A percentile compares a stretch with the other conserved stretches of the same genome.
phyloP scores from a whole-genome alignment of 2,329 filamentous ascomycete genomes.

The Xylogone sp. region DNA sequence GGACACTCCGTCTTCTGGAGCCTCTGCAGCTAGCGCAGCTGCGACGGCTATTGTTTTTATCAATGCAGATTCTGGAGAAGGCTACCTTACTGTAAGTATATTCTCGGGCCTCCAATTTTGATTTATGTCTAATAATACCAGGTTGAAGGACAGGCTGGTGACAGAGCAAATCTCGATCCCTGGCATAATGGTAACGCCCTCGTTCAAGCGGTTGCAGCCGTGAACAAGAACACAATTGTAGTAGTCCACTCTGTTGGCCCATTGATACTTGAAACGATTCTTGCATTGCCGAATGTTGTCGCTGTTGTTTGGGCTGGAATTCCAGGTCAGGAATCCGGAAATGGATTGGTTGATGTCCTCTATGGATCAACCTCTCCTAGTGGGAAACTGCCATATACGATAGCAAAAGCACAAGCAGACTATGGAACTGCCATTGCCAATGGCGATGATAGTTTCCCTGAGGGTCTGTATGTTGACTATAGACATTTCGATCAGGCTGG shows the following conservation, averaged over 20 bases:
- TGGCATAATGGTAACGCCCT: slow-evolving; percentile 47
- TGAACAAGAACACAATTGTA: slow-evolving; percentile 60
- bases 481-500: slow-evolving; percentile 42
- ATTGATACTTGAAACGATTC: slow-evolving; percentile 54
- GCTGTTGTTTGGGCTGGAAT: slow-evolving; percentile 80
- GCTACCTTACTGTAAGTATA: slow-evolving; percentile 38
- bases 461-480: slow-evolving; percentile 51
- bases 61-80: slow-evolving; percentile 70
- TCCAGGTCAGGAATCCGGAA: slow-evolving; percentile 80
- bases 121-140: slow-evolving; percentile 1
- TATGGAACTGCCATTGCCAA: slow-evolving; percentile 35
- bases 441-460: slow-evolving; percentile 32
- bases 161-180: slow-evolving; percentile 61
- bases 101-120: neutral
- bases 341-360: slow-evolving; percentile 73
- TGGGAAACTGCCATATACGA: slow-evolving; percentile 49
- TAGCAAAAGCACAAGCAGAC: slow-evolving; percentile 45
- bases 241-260: slow-evolving; percentile 61
- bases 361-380: slow-evolving; percentile 64
- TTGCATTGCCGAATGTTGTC: slow-evolving; percentile 61
- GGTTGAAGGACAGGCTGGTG: slow-evolving; percentile 40
- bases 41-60: slow-evolving; percentile 68
- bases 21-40: slow-evolving; percentile 20
- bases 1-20: slow-evolving; percentile 36
- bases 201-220: slow-evolving; percentile 51